Evolutionary conservation across 805 yeast genomes (phyloP).

Genomic region (Candida hispaniensis): DNA sequence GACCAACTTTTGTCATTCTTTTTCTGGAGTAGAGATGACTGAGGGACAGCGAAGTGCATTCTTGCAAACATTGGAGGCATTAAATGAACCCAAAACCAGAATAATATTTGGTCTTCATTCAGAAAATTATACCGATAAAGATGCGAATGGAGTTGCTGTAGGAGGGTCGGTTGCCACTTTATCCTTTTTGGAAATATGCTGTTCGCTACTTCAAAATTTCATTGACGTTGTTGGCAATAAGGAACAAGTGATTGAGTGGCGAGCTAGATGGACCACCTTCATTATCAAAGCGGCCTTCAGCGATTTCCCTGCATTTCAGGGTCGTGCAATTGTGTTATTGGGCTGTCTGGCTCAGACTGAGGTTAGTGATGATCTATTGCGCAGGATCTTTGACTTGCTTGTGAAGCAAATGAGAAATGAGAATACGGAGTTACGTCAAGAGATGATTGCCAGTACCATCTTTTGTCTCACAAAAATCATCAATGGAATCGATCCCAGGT

Average conservation of each 20-base stretch:
- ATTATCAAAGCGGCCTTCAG: constrained; percentile 28
- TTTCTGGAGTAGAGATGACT: constrained; percentile 46
- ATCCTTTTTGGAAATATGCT: constrained; percentile 21
- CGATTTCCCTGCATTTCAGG: constrained; percentile 37
- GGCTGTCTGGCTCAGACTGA: constrained; percentile 60
- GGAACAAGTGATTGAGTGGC: constrained; percentile 22
- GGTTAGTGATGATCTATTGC: constrained; percentile 44
- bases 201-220: constrained; percentile 20
- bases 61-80: constrained; percentile 32
- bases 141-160: constrained; percentile 2
- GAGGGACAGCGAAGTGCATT: constrained; percentile 31
- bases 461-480: constrained; percentile 40
- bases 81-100: constrained; percentile 21
- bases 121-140: constrained; percentile 16
- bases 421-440: constrained; percentile 28
- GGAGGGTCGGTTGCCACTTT: constrained; percentile 18
- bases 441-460: constrained; percentile 32
- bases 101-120: constrained; percentile 23
- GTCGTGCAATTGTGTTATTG: constrained; percentile 43
- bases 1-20: constrained; percentile 59
- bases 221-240: constrained; percentile 20
- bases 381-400: constrained; percentile 27
- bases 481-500: constrained; percentile 38
- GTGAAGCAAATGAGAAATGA: constrained; percentile 16
- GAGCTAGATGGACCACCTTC: constrained; percentile 22